Conservation (phyloP, 2,329 filamentous ascomycete genomes). For the Colletotrichum agaves region DNA sequence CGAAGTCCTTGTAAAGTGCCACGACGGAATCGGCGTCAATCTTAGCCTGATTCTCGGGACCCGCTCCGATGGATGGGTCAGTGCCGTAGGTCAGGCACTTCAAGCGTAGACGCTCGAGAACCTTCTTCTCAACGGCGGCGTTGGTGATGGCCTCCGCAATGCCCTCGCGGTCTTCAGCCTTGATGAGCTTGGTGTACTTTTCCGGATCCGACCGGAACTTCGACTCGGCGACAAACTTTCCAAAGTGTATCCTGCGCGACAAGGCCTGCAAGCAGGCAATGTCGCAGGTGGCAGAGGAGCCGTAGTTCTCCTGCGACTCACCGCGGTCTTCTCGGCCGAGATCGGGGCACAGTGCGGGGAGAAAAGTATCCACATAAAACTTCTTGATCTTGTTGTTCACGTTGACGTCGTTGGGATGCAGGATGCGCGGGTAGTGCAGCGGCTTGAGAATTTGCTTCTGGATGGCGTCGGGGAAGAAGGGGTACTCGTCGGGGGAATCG, state of each 20-base stretch:
- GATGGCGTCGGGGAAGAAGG: slow-evolving; percentile 89
- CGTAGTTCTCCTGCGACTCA: slow-evolving; percentile 93
- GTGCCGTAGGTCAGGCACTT: slow-evolving; percentile 96
- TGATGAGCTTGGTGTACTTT: slow-evolving; percentile 84
- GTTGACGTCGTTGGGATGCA: slow-evolving; percentile 90
- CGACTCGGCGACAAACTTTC: slow-evolving; percentile 96
- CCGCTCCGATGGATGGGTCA: slow-evolving; percentile 76
- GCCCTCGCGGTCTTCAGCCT: slow-evolving; percentile 79
- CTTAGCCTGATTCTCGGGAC: slow-evolving; percentile 72
- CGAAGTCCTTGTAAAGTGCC: slow-evolving; percentile 88
- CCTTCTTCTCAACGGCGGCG: slow-evolving; percentile 85
- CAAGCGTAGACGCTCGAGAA: slow-evolving; percentile 84
- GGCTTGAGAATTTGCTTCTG: slow-evolving; percentile 86
- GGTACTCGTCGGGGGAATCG: slow-evolving; percentile 95
- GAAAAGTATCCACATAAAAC: slow-evolving; percentile 84
- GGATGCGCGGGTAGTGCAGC: slow-evolving; percentile 86
- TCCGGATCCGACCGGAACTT: slow-evolving; percentile 90
- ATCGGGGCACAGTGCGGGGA: slow-evolving; percentile 84
- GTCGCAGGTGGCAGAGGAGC: slow-evolving; percentile 89
- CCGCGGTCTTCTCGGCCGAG: slow-evolving; percentile 83
- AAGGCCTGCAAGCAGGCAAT: slow-evolving; percentile 90
- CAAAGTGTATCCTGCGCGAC: slow-evolving; percentile 93
- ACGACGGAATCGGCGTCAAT: slow-evolving; percentile 94
- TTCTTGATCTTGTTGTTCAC: slow-evolving; percentile 88
- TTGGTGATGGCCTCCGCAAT: slow-evolving; percentile 95